phyloP scores from a whole-genome alignment of 805 yeast genomes.

The Candida easanensis region DNA sequence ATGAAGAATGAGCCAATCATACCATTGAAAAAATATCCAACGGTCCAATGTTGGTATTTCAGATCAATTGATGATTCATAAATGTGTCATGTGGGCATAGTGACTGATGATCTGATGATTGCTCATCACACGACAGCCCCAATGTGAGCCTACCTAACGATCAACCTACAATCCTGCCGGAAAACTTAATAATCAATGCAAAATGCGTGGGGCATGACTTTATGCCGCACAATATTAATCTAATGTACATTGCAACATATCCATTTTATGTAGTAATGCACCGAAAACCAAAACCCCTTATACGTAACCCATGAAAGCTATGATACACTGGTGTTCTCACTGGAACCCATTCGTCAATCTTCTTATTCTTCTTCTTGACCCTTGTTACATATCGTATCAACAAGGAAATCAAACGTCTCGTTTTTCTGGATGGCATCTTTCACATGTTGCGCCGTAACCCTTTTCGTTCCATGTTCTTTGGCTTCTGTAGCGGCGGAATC shows the following conservation, averaged over 20 bases:
- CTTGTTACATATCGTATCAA: conserved; percentile 45
- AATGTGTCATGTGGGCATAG: no score
- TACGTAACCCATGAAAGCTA: not conserved
- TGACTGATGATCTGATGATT: no score
- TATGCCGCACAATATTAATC: not conserved
- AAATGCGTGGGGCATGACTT: not conserved
- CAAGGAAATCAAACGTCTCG: conserved; percentile 91
- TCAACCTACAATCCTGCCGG: no score
- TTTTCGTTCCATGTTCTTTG: conserved; percentile 64
- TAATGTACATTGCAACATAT: not conserved
- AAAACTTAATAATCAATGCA: no score
- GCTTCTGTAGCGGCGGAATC: conserved; percentile 82
- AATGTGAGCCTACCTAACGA: no score
- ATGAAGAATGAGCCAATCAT: no score
- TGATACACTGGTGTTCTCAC: not conserved
- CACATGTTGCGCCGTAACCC: conserved; percentile 80
- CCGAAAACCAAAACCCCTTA: not conserved
- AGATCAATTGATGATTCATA: no score
- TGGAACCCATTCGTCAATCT: not conserved
- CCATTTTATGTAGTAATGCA: not conserved
- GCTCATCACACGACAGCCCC: no score
- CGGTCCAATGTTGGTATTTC: no score
- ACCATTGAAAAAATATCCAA: no score
- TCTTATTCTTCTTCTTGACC: conserved; percentile 15
- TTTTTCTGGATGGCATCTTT: conserved; percentile 79